Evolutionary conservation across 106 monocot species (phyloP).

Genomic region (Posidonia australis): DNA sequence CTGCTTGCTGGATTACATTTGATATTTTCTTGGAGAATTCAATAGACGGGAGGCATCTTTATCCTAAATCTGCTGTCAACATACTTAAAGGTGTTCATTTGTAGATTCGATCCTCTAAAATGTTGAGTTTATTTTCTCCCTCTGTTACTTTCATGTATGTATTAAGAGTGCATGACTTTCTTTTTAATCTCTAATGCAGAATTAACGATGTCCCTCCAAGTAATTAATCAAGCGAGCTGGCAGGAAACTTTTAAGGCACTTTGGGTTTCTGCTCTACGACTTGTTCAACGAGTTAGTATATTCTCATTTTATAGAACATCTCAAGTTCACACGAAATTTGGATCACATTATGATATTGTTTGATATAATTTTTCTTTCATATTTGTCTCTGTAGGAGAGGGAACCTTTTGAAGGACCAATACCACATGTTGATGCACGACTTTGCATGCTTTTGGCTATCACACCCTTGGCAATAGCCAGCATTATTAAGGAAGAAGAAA

Average conservation of each 20-base stretch:
- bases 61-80: slow-evolving; percentile 61
- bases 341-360: background rate
- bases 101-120: background rate
- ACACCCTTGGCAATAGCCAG: slow-evolving; percentile 61
- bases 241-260: slow-evolving; percentile 92
- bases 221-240: slow-evolving; percentile 80
- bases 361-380: slow-evolving; percentile 1
- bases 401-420: slow-evolving; percentile 77
- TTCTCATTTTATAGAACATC: background rate
- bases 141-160: background rate
- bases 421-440: slow-evolving; percentile 73
- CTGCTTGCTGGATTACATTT: slow-evolving; percentile 68
- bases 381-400: slow-evolving; percentile 36
- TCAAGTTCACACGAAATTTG: background rate
- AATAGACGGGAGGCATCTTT: slow-evolving; percentile 75
- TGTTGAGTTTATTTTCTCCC: background rate
- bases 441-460: slow-evolving; percentile 72
- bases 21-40: slow-evolving; percentile 81
- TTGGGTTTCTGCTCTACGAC: slow-evolving; percentile 78
- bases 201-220: slow-evolving; percentile 61
- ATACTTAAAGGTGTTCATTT: slow-evolving; percentile 53
- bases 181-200: slow-evolving; percentile 26
- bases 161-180: background rate
- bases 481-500: slow-evolving; percentile 45
- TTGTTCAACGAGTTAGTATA: slow-evolving; percentile 80